Conservation (phyloP, 129 eudicot species). For the Rutidosis leptorrhynchoides region DNA sequence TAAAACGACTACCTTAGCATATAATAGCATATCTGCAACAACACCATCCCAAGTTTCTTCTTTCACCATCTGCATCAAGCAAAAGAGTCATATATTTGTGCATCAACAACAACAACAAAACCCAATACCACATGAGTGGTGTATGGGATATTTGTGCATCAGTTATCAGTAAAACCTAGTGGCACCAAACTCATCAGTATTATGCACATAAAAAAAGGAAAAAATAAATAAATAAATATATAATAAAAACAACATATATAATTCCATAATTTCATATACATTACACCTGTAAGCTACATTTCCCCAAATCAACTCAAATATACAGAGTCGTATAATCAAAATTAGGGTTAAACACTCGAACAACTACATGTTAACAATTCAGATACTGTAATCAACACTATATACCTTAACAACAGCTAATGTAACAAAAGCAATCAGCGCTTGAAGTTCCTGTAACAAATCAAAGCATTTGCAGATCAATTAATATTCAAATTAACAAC, state of each 20-base stretch:
- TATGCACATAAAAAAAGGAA: neutral
- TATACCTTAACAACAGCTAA: constrained; percentile 68
- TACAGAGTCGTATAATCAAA: neutral
- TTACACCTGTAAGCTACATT: neutral
- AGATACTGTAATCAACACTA: neutral
- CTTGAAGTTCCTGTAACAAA: constrained; percentile 68
- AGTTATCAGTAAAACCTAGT: neutral
- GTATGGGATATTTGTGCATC: neutral
- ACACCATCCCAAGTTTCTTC: constrained; percentile 92
- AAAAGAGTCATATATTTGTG: constrained; percentile 6
- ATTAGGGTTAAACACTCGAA: neutral
- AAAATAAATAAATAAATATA: neutral
- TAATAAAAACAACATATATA: neutral
- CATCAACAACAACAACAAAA: too few relatives aligned
- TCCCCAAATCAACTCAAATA: neutral
- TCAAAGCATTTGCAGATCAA: constrained; percentile 8
- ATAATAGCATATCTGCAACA: constrained; percentile 62
- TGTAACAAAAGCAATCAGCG: constrained; percentile 58
- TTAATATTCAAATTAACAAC: neutral
- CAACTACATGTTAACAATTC: neutral
- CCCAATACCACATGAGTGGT: too few relatives aligned
- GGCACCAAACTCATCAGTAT: constrained; percentile 15
- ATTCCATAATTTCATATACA: constrained; percentile 2
- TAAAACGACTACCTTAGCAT: constrained; percentile 52
- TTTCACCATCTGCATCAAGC: constrained; percentile 60